Evolutionary conservation across 2,329 filamentous ascomycete genomes (phyloP), one percentile per base, ranked within the genome.

Genomic region (Xylariaceae sp.): DNA sequence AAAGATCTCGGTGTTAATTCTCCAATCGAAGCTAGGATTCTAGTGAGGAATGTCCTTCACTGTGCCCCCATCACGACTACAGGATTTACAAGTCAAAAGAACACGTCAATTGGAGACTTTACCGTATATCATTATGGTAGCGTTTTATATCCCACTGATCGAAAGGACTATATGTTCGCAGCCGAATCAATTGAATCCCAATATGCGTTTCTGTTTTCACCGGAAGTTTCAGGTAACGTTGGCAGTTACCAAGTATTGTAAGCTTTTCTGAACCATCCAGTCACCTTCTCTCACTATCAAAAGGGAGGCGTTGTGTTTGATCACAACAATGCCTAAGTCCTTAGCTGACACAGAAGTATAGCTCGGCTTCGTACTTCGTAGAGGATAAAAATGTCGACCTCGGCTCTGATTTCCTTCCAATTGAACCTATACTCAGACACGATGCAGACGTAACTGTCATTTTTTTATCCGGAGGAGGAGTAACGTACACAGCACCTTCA

Each of bases 121-220:
- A 61, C n/a, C n/a, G 2, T 44, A 16, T 63, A 63, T 45, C 17
- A 60, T 11, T 63, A 61, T 21, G 60, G 60, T 4, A 56, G 16
- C 11, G 3, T 11, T 11, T 11, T 19, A 5, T 4, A 36, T 1
- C 19, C 16, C 2, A 12, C 33, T 9, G 46, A n/a, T 6, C 5
- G 1, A 4, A 5, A 19, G n/a, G 47, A 56, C 19, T 51, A 48
- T 14, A 33, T 51, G 19, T 37, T 17, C 14, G 14, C 34, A 37
- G 50, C 51, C 6, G 1, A 21, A 12, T 58, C 56, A 1, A 11
- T 55, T n/a, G 21, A 51, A 9, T 50, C 50, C 2, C 45, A 58
- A 31, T 58, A 58, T 14, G 19, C 24, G 9, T 36, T 39, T 2
- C 9, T 17, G 23, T 16, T 49, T 0, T 41, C 49, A 9, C 6